Conservation (phyloP, 768 basidiomycete genomes). For the Naganishia kalamii region DNA sequence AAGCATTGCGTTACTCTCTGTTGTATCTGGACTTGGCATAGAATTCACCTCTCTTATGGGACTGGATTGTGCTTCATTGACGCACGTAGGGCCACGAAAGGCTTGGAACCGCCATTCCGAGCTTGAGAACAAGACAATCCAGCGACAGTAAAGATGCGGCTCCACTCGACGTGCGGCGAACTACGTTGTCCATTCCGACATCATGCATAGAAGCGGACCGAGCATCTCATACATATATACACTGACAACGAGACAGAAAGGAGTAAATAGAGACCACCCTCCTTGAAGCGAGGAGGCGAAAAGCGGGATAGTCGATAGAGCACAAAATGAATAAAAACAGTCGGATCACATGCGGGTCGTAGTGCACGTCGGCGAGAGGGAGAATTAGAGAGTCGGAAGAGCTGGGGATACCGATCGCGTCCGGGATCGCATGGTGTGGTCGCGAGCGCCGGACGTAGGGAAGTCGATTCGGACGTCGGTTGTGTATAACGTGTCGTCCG, state of each 20-base stretch:
- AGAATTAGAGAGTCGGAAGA: conserved; percentile 10
- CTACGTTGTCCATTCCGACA: conserved; percentile 43
- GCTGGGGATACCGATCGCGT: background rate
- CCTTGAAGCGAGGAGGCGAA: background rate
- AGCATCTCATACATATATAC: background rate
- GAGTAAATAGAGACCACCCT: background rate
- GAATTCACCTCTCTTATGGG: no score
- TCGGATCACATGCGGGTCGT: conserved; percentile 9
- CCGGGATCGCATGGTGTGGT: background rate
- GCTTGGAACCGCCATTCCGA: no score
- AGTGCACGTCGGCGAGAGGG: conserved; percentile 3
- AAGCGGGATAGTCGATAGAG: background rate
- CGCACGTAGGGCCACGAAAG: no score
- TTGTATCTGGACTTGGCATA: no score
- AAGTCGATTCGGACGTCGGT: background rate
- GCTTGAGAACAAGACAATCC: no score
- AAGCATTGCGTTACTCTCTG: no score
- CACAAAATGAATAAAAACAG: no score
- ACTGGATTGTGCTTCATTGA: no score
- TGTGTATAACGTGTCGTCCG: no score
- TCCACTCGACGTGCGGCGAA: no score
- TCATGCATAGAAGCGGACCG: background rate
- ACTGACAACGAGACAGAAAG: background rate
- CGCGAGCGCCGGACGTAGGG: background rate
- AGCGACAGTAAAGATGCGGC: no score